Base-by-base conservation (phyloP, 768 basidiomycete genomes). In the Cystofilobasidium ferigula region DNA sequence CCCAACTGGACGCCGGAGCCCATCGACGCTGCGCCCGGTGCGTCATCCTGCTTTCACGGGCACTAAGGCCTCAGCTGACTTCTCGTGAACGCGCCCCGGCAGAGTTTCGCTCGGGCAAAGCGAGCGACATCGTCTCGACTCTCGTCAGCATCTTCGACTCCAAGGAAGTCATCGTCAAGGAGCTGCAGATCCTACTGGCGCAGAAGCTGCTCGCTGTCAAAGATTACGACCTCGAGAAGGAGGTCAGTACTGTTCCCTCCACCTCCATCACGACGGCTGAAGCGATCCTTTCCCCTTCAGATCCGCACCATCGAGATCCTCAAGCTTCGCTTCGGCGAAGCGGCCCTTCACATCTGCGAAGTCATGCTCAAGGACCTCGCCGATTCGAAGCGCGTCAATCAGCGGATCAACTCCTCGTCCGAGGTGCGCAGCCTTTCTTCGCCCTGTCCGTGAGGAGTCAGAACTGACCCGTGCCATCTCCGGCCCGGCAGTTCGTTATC, bases 361-460 rank as follows among this genome's bases (percentile, higher is more conserved):
- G 92, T 99, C 62, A 98, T 99, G 95, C 78, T 98, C 73, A 88
- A 85, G 73, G 95, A 99, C 74, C 88, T 98, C 84, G 87, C 89
- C 3, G 92, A 98, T 75, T 95, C 94, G 45, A 86, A 85, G 72
- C 83, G 90, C 38, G 87, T 86, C 57, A 89, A 98, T 74, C 83
- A 83, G n/a, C 86, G 87, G 74, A 83, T 98, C 1, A 89, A 94
- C 70, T 81, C 84, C 0, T 84, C 88, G 72, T 80, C 81, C 58
- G 67, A 78, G 57, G 89, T 90, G 71, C 70, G 85, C 72, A n/a
- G n/a, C 48, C 40, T 20, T 32, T 28, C 34, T 9, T 30, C 28
- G 20, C 36, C 57, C 40, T 22, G 5, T 57, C 48, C 48, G 35
- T 62, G 10, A 51, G 58, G 45, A 26, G 42, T 54, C 34, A 30